Base-by-base conservation (phyloP, 208 protist genomes). In the Herpetomonas samuelpessoai region DNA sequence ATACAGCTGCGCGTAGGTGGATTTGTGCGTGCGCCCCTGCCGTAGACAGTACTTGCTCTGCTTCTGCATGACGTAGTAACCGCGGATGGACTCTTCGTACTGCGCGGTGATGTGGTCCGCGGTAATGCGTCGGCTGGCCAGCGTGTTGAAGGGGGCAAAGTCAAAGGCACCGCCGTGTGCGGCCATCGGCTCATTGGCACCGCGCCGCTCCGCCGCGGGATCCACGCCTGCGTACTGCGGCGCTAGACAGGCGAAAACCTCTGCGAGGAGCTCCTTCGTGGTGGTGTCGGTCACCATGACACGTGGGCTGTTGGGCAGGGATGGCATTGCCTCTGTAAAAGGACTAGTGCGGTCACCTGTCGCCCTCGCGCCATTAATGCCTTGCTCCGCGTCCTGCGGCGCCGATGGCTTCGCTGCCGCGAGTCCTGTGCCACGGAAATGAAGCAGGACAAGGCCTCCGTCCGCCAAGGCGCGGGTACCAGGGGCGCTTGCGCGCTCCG, bases 61-160 rank as follows among this genome's bases (percentile, higher is more conserved):
- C 62, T 95, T 95, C 60, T 95, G 88, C 27, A 65, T 64, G 24
- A 80, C 88, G 63, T 95, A 92, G 65, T 91, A 95, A 16, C 74
- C 73, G 2, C 84, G 79, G 53, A 91, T 83, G 16, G 70, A 45
- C 29, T 92, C 88, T 51, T 95, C 81, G 57, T 88, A 95, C 41
- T 88, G 73, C 18, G 83, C 88, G 28, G 26, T 75, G 22, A 95
- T 54, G 2, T 69, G 67, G n/a, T 89, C 71, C 0, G 74, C 49
- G 7, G 65, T 71, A 27, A 93, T 76, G 3, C 45, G 28, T 6
- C 41, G n/a, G 9, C 29, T 31, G 10, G 50, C 21, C 10, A 2
- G 21, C 29, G 7, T 27, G 25, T 14, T 26, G 1, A 55, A 3
- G 1, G 26, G 35, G 12, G 14, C 14, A 25, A 21, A 51, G 10